Evolutionary conservation across 805 yeast genomes (phyloP).

Genomic region (Hanseniaspora clermontiae): DNA sequence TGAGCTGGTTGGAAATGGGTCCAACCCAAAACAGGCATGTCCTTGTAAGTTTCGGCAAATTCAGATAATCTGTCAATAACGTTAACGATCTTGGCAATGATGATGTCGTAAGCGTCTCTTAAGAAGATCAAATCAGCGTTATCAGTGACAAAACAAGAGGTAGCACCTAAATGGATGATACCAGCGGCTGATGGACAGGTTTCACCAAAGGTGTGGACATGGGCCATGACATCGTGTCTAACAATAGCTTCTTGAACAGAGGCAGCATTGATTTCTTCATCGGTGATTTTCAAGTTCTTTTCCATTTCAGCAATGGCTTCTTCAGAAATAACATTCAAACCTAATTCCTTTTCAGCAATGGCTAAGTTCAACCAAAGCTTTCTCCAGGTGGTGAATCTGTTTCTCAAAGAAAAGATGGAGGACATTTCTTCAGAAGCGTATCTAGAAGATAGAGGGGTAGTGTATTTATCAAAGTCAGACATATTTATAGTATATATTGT

Average conservation of each 20-base stretch:
- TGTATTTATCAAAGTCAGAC: slow-evolving; percentile 53
- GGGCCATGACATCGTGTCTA: slow-evolving; percentile 99
- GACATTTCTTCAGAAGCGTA: slow-evolving; percentile 98
- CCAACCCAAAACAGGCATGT: slow-evolving; percentile 95
- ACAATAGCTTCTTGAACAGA: slow-evolving; percentile 91
- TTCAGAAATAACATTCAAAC: slow-evolving; percentile 70
- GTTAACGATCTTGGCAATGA: slow-evolving; percentile 89
- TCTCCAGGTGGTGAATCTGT: slow-evolving; percentile 97
- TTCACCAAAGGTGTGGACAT: slow-evolving; percentile 88
- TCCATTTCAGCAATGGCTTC: slow-evolving; percentile 85
- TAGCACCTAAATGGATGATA: slow-evolving; percentile 94
- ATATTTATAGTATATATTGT: slow-evolving; percentile 3
- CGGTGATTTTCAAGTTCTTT: slow-evolving; percentile 66
- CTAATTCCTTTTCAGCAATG: slow-evolving; percentile 86
- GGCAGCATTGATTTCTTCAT: slow-evolving; percentile 83
- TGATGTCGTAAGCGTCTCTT: slow-evolving; percentile 85
- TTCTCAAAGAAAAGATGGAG: slow-evolving; percentile 76
- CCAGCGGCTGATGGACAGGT: slow-evolving; percentile 95
- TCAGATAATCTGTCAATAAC: slow-evolving; percentile 81
- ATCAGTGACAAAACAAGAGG: slow-evolving; percentile 95
- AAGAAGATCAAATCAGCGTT: slow-evolving; percentile 94
- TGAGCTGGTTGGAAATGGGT: slow-evolving; percentile 99
- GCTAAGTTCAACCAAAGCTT: slow-evolving; percentile 92
- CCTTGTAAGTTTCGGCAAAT: slow-evolving; percentile 86
- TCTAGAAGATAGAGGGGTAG: slow-evolving; percentile 90